These are phyloP conservation scores for Trypethelium eluteriae DNA, from an alignment of 495 filamentous ascomycete genomes.

Conservation along the genomic window DNA sequence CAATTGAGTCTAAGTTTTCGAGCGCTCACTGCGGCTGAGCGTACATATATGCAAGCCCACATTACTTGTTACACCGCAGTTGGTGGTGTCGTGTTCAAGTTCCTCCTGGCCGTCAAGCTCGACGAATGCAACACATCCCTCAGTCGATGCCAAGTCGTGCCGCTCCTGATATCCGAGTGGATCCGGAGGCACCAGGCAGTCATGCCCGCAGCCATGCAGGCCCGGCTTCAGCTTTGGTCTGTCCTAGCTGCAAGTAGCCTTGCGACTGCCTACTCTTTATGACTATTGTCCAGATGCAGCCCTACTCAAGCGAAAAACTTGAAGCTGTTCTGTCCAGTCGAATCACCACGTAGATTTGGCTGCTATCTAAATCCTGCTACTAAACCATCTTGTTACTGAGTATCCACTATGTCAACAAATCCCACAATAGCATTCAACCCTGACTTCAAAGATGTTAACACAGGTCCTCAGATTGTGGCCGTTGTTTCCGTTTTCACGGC, in stretches of 20 bases:
- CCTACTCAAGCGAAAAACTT: neutral
- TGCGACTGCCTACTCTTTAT: neutral
- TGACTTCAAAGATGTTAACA: neutral
- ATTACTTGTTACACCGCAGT: neutral
- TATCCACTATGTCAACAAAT: neutral
- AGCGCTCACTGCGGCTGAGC: neutral
- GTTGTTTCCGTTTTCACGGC: slow-evolving; percentile 1
- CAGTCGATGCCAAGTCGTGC: neutral
- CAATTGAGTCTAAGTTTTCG: neutral
- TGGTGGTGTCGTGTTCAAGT: neutral
- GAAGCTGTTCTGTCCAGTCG: neutral
- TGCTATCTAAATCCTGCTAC: neutral
- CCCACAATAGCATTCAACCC: slow-evolving; percentile 1
- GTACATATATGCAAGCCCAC: neutral
- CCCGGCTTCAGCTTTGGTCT: neutral
- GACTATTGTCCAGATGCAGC: neutral
- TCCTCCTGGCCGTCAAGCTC: too few relatives aligned
- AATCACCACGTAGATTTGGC: neutral
- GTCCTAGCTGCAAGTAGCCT: neutral
- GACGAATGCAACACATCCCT: neutral
- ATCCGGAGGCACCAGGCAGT: neutral
- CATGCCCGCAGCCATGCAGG: neutral
- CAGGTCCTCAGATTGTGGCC: neutral
- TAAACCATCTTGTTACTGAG: neutral
- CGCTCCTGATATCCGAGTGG: neutral